Percentiles rank a stretch among this genome's conserved stretches.
Conservation (phyloP, 495 filamentous ascomycete species). For the Aspergillus campestris region DNA sequence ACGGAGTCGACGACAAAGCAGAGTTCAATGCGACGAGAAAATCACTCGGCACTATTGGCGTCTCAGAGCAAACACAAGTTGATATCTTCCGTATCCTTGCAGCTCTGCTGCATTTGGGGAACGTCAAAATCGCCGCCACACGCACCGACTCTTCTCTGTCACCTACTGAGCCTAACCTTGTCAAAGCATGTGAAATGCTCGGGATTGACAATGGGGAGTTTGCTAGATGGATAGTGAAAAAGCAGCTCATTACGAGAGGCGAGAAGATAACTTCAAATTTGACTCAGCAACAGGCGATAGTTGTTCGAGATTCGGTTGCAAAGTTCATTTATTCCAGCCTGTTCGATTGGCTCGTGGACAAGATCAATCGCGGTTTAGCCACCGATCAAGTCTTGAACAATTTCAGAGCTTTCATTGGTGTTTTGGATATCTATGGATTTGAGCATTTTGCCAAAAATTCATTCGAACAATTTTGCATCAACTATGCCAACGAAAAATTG, state of each 20-base stretch:
- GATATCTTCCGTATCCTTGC: slow-evolving; percentile 89
- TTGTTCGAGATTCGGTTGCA: slow-evolving; percentile 94
- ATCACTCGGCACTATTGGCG: slow-evolving; percentile 82
- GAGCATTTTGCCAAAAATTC: slow-evolving; percentile 99
- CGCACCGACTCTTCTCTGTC: slow-evolving; percentile 78
- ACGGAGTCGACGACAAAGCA: slow-evolving; percentile 90
- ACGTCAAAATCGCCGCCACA: slow-evolving; percentile 87
- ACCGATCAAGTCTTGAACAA: slow-evolving; percentile 77
- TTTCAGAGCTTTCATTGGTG: slow-evolving; percentile 92
- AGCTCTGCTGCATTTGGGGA: slow-evolving; percentile 88
- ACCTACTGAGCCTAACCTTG: slow-evolving; percentile 71
- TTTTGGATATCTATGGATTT: slow-evolving; percentile 99
- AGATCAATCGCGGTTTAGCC: slow-evolving; percentile 83
- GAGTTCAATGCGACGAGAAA: slow-evolving; percentile 85
- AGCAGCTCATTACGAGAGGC: slow-evolving; percentile 91
- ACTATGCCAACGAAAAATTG: slow-evolving; percentile 98
- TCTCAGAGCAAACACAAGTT: slow-evolving; percentile 60
- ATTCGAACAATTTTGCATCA: slow-evolving; percentile 99
- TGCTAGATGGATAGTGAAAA: slow-evolving; percentile 98
- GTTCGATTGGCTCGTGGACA: slow-evolving; percentile 98
- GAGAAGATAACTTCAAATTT: slow-evolving; percentile 97
- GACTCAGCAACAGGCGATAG: slow-evolving; percentile 85
- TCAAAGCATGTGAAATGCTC: slow-evolving; percentile 74
- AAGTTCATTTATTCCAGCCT: slow-evolving; percentile 98
- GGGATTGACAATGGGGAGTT: slow-evolving; percentile 84